Base-by-base conservation (phyloP, 768 basidiomycete genomes). In the Pleurotus djamor region DNA sequence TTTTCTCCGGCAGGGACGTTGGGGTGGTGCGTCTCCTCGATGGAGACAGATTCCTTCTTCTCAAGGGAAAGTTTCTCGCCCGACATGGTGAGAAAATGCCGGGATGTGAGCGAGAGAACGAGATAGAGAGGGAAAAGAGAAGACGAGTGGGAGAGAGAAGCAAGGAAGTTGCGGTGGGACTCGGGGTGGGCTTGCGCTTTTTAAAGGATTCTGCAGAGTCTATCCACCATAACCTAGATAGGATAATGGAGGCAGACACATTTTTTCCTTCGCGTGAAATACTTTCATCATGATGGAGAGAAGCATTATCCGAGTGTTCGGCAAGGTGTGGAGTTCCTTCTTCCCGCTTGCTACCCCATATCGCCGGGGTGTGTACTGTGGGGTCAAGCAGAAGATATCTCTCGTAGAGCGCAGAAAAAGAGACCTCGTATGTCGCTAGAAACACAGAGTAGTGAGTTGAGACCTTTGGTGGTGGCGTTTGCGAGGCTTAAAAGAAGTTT, bases 31-130 rank as follows among this genome's bases (percentile, higher is more conserved):
- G 44, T 32, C 57, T 58, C 57, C 17, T 14, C n/a, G 45, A 35
- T 48, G 32, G 57, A 58, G 57, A 43, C 57, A 34, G 48, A 12
- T 32, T 58, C 57, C 57, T 38, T 48, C 45, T 58, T 58, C 57
- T 58, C 57, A 32, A 58, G 32, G 10, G 57, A 58, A 33, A 8
- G 45, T 33, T 58, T 58, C 32, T 58, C 57, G 41, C 54, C 54
- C 54, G 54, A 56, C 54, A 56, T 56, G 36, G 16, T 32, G 54
- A n/a, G 28, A 43, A 44, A 41, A 33, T 12, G 41, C 7, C 45
- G 45, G 45, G 45, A 47, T 47, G 32, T 43, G 21, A 28, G 54
- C 21, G 41, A 38, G 54, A 17, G 38, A 56, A 17, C 28, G 28
- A 14, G 17, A 9, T 12, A 34, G 36, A 41, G 16, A 52, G 44